These are phyloP conservation scores for Bipolaris bicolor DNA, from an alignment of 2,329 filamentous ascomycete genomes.

Conservation along the genomic window DNA sequence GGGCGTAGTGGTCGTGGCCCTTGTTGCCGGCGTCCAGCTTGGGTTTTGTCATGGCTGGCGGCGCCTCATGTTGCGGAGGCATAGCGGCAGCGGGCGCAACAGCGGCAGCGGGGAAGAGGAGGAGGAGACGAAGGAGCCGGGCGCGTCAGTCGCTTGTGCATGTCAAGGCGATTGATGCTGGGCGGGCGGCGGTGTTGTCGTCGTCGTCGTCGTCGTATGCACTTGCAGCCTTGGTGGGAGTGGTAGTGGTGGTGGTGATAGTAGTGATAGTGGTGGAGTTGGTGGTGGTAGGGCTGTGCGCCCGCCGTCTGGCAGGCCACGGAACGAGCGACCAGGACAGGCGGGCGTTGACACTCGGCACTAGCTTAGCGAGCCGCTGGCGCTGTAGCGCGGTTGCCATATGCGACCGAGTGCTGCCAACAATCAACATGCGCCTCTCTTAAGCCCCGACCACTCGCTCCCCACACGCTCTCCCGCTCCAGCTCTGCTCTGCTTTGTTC, in stretches of 20 bases:
- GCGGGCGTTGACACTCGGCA: conserved; percentile 12
- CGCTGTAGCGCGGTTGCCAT: conserved; percentile 25
- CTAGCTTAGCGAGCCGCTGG: conserved; percentile 16
- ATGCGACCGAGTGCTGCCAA: conserved; percentile 18
- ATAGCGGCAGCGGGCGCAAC: conserved; percentile 25
- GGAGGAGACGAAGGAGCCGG: background rate
- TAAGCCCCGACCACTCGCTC: conserved; percentile 24
- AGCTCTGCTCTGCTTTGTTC: conserved; percentile 16
- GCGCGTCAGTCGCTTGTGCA: conserved; percentile 15
- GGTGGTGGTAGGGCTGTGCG: conserved; percentile 6
- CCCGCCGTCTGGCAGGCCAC: conserved; percentile 8
- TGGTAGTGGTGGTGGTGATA: background rate
- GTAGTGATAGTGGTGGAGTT: background rate
- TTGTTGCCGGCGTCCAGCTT: conserved; percentile 74
- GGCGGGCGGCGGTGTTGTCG: background rate
- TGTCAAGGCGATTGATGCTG: conserved; percentile 16
- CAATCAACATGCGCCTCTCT: conserved; percentile 28
- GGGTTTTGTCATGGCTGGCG: conserved; percentile 16
- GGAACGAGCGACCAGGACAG: conserved; percentile 8
- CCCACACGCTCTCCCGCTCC: conserved; percentile 17
- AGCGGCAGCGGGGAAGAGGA: conserved; percentile 17
- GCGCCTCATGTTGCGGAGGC: conserved; percentile 31
- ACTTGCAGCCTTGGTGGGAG: background rate
- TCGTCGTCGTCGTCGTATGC: no score
- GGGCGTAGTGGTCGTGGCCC: conserved; percentile 76